phyloP scores from a whole-genome alignment of 495 filamentous ascomycete genomes.

The Chlorociboria aeruginascens region DNA sequence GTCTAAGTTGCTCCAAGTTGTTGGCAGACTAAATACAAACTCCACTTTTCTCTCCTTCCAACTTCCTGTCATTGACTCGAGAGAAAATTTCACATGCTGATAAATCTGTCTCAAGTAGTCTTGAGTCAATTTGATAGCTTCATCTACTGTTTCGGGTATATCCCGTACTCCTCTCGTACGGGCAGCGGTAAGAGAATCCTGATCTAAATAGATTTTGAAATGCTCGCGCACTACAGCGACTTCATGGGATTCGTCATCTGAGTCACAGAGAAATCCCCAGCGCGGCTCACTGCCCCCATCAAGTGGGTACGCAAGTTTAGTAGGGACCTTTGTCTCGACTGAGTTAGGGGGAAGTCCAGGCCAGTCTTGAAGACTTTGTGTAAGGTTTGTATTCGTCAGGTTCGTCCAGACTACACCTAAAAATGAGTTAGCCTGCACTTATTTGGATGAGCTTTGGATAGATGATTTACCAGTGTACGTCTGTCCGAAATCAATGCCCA shows the following conservation, averaged over 20 bases:
- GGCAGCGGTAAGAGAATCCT: background rate
- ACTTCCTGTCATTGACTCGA: conserved; percentile 26
- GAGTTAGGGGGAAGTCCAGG: background rate
- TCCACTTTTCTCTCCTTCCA: conserved; percentile 41
- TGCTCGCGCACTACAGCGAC: too few species aligned
- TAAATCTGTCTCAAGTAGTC: conserved; percentile 48
- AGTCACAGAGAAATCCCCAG: conserved; percentile 1
- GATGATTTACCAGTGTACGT: too few species aligned
- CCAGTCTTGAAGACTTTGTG: background rate
- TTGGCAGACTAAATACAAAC: conserved; percentile 54
- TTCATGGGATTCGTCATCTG: background rate
- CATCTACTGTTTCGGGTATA: background rate
- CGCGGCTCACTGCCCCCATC: background rate
- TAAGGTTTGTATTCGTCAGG: background rate
- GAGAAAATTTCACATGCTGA: conserved; percentile 35
- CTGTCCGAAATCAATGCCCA: too few species aligned
- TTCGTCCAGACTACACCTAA: background rate
- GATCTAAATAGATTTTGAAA: background rate
- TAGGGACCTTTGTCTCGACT: background rate
- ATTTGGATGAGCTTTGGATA: too few species aligned
- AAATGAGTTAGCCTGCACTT: too few species aligned
- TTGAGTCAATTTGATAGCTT: conserved; percentile 31
- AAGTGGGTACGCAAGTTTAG: background rate
- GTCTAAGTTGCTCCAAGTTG: conserved; percentile 46
- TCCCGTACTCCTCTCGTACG: background rate